Percentiles rank a stretch among this genome's conserved stretches.
phyloP scores from a whole-genome alignment of 75 land plant genomes.

The Picea sitchensis region DNA sequence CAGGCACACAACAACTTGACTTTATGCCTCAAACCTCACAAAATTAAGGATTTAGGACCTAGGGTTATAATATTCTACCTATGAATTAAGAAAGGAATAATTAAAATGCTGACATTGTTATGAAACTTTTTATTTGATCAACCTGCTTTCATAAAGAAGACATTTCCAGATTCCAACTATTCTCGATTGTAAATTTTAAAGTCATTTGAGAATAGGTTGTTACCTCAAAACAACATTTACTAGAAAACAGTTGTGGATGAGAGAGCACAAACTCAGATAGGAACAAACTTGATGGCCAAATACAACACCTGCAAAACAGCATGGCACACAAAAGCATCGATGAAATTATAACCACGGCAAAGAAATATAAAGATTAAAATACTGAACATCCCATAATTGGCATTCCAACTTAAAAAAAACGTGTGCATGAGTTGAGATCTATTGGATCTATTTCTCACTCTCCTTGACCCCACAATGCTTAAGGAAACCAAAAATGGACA shows the following conservation, averaged over 20 bases:
- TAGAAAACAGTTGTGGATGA: conserved; percentile 53
- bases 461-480: too few species aligned
- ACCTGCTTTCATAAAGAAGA: too few species aligned
- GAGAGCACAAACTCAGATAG: conserved; percentile 82
- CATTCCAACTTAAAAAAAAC: not conserved
- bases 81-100: too few species aligned
- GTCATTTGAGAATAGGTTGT: not conserved
- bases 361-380: not conserved
- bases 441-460: too few species aligned
- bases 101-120: too few species aligned
- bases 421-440: not conserved
- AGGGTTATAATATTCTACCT: too few species aligned
- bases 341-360: not conserved
- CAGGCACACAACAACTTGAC: too few species aligned
- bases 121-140: too few species aligned
- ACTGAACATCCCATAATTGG: not conserved
- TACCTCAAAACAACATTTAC: conserved; percentile 82
- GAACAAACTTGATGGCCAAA: conserved; percentile 88
- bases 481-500: too few species aligned
- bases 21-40: too few species aligned
- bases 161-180: not conserved
- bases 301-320: conserved; percentile 49
- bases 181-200: not conserved
- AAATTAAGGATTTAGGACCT: too few species aligned
- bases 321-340: not conserved